Conservation (phyloP, 2,329 filamentous ascomycete species). For the Fusarium austroafricanum region DNA sequence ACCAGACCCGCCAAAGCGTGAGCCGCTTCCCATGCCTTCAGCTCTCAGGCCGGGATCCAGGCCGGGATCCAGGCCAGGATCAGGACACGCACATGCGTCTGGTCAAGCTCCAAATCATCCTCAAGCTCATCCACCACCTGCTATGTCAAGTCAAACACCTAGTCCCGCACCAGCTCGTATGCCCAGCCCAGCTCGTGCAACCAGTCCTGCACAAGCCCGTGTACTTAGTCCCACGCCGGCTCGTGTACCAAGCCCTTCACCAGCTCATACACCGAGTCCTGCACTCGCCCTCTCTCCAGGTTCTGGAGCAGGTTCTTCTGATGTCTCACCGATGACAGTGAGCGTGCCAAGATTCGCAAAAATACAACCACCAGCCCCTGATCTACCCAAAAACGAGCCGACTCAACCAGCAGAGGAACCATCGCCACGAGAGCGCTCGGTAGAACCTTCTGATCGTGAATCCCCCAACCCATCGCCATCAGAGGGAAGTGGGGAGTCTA, state of each 20-base stretch:
- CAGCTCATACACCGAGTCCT: slow-evolving; percentile 9
- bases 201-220: slow-evolving; percentile 15
- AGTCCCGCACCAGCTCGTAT: slow-evolving; percentile 7
- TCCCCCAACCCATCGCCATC: slow-evolving; percentile 19
- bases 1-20: slow-evolving; percentile 36
- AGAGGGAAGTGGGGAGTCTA: slow-evolving; percentile 29
- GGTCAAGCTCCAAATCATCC: neutral
- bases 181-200: slow-evolving; percentile 5
- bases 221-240: slow-evolving; percentile 6
- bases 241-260: slow-evolving; percentile 9
- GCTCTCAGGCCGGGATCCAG: slow-evolving; percentile 33
- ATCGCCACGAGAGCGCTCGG: slow-evolving; percentile 19
- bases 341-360: slow-evolving; percentile 35
- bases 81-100: neutral
- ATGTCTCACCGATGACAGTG: slow-evolving; percentile 44
- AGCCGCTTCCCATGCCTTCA: slow-evolving; percentile 32
- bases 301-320: slow-evolving; percentile 34
- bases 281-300: slow-evolving; percentile 16
- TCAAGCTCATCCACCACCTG: neutral
- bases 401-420: slow-evolving; percentile 17
- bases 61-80: slow-evolving; percentile 23
- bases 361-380: slow-evolving; percentile 31
- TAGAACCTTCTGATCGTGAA: slow-evolving; percentile 35
- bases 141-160: neutral
- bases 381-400: slow-evolving; percentile 32